Evolutionary conservation across 768 basidiomycete genomes (phyloP), one percentile per base, ranked within the genome.

Genomic region (Suillus brevipes): DNA sequence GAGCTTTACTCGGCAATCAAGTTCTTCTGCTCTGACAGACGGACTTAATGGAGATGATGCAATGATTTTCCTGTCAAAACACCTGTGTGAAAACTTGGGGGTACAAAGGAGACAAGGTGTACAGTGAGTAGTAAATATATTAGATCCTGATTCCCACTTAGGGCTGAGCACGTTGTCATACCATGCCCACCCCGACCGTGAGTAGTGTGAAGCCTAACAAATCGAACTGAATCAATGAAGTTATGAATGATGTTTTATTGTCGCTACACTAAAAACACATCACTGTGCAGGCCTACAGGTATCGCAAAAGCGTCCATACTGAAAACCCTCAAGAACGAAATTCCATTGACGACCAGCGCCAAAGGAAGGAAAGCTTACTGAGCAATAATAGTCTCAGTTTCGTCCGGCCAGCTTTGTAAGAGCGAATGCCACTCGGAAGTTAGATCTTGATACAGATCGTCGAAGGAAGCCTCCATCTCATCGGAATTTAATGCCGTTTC

Each of bases 251-350:
- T 20, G 31, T 55, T 31, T 55, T n/a, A 55, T 55, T 55, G 31
- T n/a, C 6, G 1, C 12, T 55, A 14, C 31, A 31, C 31, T 31
- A 31, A 31, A 31, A 31, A 31, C 18, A 34, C 31, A 53, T 53
- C 23, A 25, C 49, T 49, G 23, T n/a, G 4, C 31, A 14, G 12
- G 23, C 49, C 14, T 28, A 55, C 53, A 36, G 18, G 20, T 13
- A 20, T 55, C 53, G 53, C 53, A 3, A 55, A 55, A 55, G 53
- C 53, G 53, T 55, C 34, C 53, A n/a, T 55, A 36, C 34, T 36
- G 20, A 12, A 36, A 55, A 55, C 53, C 53, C 31, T 20, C 18
- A 3, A 28, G 23, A 37, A 57, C n/a, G n/a, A 57, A 23, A 16
- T 14, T 58, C 25, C 31, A 31, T 31, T 4, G 31, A 31, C 31